Evolutionary conservation across 345 rosid species (phyloP).

Genomic region (Linum trigynum): DNA sequence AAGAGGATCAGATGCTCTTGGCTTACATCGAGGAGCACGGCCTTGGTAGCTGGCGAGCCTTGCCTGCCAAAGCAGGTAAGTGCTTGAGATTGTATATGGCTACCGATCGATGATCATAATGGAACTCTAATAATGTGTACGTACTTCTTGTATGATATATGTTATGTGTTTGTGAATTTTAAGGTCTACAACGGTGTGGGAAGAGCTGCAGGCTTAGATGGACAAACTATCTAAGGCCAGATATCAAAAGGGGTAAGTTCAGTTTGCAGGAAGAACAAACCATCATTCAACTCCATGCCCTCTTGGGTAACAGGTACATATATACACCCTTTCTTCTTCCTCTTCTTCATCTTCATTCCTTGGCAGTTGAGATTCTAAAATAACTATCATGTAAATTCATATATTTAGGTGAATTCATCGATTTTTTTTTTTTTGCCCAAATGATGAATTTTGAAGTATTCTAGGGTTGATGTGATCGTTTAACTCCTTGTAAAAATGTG

Average conservation of each 20-base stretch:
- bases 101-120: neutral
- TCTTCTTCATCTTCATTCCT: neutral
- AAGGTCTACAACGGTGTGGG: conserved; percentile 20
- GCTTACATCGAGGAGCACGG: conserved; percentile 15
- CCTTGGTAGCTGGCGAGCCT: conserved; percentile 15
- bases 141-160: neutral
- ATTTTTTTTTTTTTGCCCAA: no score
- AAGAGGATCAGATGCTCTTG: conserved; percentile 14
- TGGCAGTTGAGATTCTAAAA: no score
- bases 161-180: neutral
- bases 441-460: no score
- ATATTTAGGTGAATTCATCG: no score
- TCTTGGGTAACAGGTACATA: conserved; percentile 16
- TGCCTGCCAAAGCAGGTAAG: conserved; percentile 15
- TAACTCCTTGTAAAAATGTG: no score
- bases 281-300: conserved; percentile 21
- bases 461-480: no score
- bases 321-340: neutral
- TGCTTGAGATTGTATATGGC: no score
- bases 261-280: conserved; percentile 19
- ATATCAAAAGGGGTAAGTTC: conserved; percentile 18
- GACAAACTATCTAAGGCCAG: conserved; percentile 14
- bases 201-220: conserved; percentile 23
- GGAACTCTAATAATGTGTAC: neutral
- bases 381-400: no score